phyloP scores from a whole-genome alignment of 257 asterid genomes.

The Solanum boliviense region DNA sequence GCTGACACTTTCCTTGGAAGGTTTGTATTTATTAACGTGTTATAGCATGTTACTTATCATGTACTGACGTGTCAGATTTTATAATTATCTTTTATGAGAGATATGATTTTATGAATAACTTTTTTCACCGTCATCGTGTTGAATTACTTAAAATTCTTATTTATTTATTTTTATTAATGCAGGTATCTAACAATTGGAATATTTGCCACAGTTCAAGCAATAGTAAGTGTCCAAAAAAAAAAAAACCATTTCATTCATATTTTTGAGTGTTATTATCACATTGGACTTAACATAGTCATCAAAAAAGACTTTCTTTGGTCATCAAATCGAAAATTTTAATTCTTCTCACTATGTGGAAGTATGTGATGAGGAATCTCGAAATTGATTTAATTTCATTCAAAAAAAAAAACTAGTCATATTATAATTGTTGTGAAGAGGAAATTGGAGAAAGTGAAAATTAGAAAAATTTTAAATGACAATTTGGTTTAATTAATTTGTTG shows the following conservation, averaged over 20 bases:
- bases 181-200: constrained; percentile 75
- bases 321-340: background rate
- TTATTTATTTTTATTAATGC: background rate
- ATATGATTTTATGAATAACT: background rate
- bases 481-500: background rate
- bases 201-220: constrained; percentile 67
- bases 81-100: background rate
- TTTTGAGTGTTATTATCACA: constrained; percentile 4
- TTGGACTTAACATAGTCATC: background rate
- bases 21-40: constrained; percentile 6
- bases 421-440: background rate
- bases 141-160: background rate
- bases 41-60: background rate
- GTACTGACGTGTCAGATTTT: no score
- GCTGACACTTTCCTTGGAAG: constrained; percentile 83
- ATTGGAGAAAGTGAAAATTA: background rate
- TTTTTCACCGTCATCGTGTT: background rate
- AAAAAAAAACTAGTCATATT: background rate
- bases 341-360: background rate
- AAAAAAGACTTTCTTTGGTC: background rate
- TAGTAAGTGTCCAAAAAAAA: constrained; percentile 17
- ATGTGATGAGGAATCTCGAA: constrained; percentile 12
- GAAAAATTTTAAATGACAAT: background rate
- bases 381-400: background rate
- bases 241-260: background rate